phyloP scores from a whole-genome alignment of 371 early-diverging fungal species.

The Mucor mucedo region DNA sequence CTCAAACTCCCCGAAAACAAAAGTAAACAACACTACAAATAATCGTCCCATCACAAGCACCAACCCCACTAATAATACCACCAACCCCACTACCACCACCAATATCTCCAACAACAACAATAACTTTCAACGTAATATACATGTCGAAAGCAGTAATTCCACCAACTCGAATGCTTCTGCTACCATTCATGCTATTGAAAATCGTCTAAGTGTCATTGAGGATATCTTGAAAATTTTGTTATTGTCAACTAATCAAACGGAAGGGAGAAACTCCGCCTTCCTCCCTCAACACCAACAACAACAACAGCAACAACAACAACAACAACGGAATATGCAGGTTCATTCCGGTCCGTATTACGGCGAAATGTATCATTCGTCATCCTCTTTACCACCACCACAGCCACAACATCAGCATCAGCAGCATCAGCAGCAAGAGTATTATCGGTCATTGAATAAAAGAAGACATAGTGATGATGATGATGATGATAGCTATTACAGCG shows the following conservation, averaged over 20 bases:
- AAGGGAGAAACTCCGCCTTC: constrained; percentile 16
- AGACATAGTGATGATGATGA: constrained; percentile 9
- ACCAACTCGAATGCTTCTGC: constrained; percentile 6
- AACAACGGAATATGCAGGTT: constrained; percentile 23
- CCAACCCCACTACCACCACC: constrained; percentile 1
- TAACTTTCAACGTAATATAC: neutral
- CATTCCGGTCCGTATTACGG: constrained; percentile 34
- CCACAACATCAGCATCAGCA: neutral
- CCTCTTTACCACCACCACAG: neutral
- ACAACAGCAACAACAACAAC: neutral
- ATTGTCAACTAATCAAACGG: constrained; percentile 6
- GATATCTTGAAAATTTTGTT: constrained; percentile 42
- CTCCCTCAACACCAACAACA: neutral
- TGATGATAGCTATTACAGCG: constrained; percentile 9
- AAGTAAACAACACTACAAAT: constrained; percentile 12
- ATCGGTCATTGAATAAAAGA: constrained; percentile 11
- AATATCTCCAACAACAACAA: neutral
- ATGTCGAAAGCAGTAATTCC: neutral
- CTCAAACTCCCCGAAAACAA: constrained; percentile 33
- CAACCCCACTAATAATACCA: neutral
- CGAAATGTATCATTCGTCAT: constrained; percentile 11
- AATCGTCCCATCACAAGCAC: constrained; percentile 10
- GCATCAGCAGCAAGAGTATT: neutral
- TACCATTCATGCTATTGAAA: constrained; percentile 46
- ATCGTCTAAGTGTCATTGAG: constrained; percentile 47